A percentile compares a stretch with the other conserved stretches of the same genome.
phyloP scores from a whole-genome alignment of 2,329 filamentous ascomycete species.

The Fusarium papillatum region DNA sequence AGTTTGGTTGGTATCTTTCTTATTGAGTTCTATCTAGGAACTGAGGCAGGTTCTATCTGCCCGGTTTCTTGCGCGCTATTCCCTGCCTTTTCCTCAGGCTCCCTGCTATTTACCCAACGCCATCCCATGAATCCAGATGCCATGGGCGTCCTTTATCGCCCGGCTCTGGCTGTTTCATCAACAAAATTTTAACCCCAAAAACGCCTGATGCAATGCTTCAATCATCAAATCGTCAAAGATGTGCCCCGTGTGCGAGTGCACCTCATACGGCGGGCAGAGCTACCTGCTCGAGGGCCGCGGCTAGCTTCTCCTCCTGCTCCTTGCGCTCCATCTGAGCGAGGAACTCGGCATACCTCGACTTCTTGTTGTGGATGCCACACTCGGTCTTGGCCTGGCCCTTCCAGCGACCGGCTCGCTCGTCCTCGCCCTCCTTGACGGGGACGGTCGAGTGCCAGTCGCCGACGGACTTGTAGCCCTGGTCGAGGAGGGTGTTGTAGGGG shows the following conservation, averaged over 20 bases:
- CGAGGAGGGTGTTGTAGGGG: conserved; percentile 92
- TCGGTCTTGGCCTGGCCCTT: conserved; percentile 97
- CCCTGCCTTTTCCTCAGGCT: conserved; percentile 15
- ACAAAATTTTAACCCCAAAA: conserved; percentile 37
- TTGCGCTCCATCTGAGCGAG: conserved; percentile 80
- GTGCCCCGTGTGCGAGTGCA: conserved; percentile 36
- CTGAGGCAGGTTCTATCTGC: conserved; percentile 21
- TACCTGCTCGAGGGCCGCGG: conserved; percentile 46
- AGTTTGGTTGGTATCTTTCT: conserved; percentile 21
- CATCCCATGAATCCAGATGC: conserved; percentile 33
- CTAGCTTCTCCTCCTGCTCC: conserved; percentile 63
- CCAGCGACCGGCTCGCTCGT: conserved; percentile 97
- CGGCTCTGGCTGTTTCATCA: conserved; percentile 22
- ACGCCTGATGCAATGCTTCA: conserved; percentile 45
- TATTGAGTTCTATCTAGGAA: conserved; percentile 31
- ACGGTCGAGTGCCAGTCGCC: conserved; percentile 98
- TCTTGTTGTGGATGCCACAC: conserved; percentile 99
- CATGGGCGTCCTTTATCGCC: conserved; percentile 11
- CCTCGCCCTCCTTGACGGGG: conserved; percentile 90
- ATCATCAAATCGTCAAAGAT: conserved; percentile 46
- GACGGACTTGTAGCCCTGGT: conserved; percentile 97
- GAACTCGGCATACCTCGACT: conserved; percentile 92
- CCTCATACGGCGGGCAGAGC: conserved; percentile 43
- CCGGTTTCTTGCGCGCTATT: conserved; percentile 27
- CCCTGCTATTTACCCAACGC: conserved; percentile 38